Conservation (phyloP, 1,284 basidiomycete genomes). For the Stygiomarasmius scandens region DNA sequence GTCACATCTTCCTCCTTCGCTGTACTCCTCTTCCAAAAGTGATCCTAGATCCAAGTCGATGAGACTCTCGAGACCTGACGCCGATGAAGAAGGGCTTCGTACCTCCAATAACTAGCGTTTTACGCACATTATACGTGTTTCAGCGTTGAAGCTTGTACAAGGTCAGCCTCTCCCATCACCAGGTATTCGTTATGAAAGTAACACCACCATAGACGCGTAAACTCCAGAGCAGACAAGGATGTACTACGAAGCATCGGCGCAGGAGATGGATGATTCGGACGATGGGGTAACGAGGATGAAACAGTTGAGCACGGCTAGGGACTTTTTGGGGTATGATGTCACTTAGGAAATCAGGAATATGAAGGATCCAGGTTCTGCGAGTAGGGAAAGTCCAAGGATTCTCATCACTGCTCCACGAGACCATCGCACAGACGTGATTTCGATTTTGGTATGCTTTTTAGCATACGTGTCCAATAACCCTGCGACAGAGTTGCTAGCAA, state of each 20-base stretch:
- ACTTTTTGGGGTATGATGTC: slow-evolving; percentile 9
- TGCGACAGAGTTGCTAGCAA: background rate
- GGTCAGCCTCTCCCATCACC: background rate
- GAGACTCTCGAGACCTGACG: background rate
- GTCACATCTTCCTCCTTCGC: too few species aligned
- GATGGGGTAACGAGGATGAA: slow-evolving; percentile 7
- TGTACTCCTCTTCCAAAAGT: too few species aligned
- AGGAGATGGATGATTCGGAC: slow-evolving; percentile 1
- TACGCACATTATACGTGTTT: slow-evolving; percentile 10
- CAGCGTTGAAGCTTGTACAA: background rate
- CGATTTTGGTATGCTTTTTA: slow-evolving; percentile 8
- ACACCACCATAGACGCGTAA: background rate
- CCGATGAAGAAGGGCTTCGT: slow-evolving; percentile 10
- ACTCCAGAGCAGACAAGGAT: background rate
- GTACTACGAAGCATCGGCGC: background rate
- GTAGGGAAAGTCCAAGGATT: background rate
- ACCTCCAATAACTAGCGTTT: slow-evolving; percentile 8
- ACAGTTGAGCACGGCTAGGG: slow-evolving; percentile 9
- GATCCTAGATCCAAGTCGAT: background rate
- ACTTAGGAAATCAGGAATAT: background rate
- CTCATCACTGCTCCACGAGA: slow-evolving; percentile 17
- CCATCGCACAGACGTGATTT: slow-evolving; percentile 15
- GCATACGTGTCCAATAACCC: background rate
- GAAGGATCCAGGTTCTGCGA: background rate
- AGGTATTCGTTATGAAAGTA: background rate